phyloP scores from a whole-genome alignment of 768 basidiomycete genomes.

The Punctularia strigosozonata region DNA sequence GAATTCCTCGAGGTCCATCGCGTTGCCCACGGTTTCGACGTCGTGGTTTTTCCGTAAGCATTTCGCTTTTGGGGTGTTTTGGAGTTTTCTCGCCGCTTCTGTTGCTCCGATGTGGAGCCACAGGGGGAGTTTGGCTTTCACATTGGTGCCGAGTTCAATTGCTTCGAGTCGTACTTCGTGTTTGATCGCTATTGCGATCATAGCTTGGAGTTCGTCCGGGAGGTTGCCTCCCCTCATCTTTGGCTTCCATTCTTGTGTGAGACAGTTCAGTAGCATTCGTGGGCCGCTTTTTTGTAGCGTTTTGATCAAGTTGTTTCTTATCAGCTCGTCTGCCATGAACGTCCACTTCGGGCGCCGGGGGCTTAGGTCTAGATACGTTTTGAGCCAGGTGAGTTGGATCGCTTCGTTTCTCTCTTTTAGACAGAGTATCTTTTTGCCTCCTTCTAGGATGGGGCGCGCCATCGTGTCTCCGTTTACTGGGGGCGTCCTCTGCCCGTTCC shows the following conservation, averaged over 20 bases:
- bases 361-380: not conserved
- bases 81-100: not conserved
- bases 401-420: conserved; percentile 8
- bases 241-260: not conserved
- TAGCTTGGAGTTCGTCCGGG: too few species aligned
- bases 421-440: conserved; percentile 2
- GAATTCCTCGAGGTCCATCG: not conserved
- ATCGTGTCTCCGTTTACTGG: not conserved
- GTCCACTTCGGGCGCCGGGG: not conserved
- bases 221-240: too few species aligned
- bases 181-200: too few species aligned
- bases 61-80: not conserved
- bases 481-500: not conserved
- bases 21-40: not conserved
- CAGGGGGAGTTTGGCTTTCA: not conserved
- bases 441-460: not conserved
- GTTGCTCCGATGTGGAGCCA: conserved; percentile 5
- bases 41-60: conserved; percentile 1
- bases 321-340: not conserved
- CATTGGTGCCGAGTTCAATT: not conserved
- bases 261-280: not conserved
- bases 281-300: not conserved
- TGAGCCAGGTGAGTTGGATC: conserved; percentile 7
- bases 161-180: not conserved
- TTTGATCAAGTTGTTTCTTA: conserved; percentile 1